Base-by-base conservation (phyloP, 345 rosid genomes). In the Bretschneidera sinensis region DNA sequence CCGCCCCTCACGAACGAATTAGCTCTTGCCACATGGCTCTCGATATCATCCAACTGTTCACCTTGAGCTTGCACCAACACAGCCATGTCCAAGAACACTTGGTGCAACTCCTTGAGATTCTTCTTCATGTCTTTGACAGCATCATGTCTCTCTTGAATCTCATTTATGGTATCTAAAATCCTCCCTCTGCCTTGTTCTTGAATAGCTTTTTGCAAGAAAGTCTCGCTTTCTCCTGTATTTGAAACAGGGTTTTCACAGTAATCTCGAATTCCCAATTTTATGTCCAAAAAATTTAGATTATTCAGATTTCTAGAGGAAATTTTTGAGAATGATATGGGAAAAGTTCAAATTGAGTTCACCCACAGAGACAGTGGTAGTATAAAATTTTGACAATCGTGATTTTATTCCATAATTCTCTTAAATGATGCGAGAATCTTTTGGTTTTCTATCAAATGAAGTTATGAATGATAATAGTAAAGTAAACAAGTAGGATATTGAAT, bases 171-270 rank as follows among this genome's bases (percentile, higher is more conserved):
- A 67, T 87, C 92, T 74, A 86, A 55, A 15, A 89, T 71, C 21
- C 81, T 76, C 6, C 97, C 96, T 61, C 96, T 82, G 24, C 98
- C 98, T 54, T 92, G 97, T 45, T 92, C 92, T 70, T 87, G 94
- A 59, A 92, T 92, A 23, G 97, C 98, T 31, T 85, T 92, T 65
- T 89, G 94, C 54, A 88, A 74, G 70, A 92, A 87, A 6, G 81
- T 85, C 76, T 92, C 98, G 62, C 95, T 88, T 76, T 87, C 97
- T 14, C 98, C 96, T 89, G 83, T 60, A 74, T 33, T n/a, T 9
- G 18, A 14, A 47, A n/a, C 51, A 39, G 45, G 1, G 45, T 39
- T 39, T 11, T 8, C 33, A 28, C 33, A 28, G 33, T 28, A 8
- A 28, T 28, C 33, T 28, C n/a, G n/a, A n/a, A n/a, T n/a, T n/a